phyloP scores from a whole-genome alignment of 2,329 filamentous ascomycete species.

The Penicillium vulpinum region DNA sequence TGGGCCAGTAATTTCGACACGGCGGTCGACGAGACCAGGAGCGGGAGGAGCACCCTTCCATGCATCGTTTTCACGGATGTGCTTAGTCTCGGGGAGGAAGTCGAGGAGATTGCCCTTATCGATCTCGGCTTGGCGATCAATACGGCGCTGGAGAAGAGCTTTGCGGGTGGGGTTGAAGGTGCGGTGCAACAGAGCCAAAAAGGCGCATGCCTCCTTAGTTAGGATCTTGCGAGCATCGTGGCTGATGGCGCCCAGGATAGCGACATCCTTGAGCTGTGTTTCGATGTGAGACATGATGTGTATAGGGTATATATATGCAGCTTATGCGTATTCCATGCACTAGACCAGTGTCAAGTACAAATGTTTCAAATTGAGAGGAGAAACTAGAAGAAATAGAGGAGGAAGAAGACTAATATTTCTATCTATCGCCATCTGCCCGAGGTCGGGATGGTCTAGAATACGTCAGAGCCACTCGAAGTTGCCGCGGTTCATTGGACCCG shows the following conservation, averaged over 20 bases:
- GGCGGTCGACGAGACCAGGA: constrained; percentile 86
- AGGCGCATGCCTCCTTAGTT: constrained; percentile 83
- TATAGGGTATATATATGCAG: not conserved
- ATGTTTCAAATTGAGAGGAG: not conserved
- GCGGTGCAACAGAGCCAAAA: constrained; percentile 90
- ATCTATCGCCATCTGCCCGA: constrained; percentile 25
- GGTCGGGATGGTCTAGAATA: constrained; percentile 22
- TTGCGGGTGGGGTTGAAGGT: constrained; percentile 91
- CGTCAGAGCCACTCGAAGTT: constrained; percentile 19
- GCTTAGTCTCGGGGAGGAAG: constrained; percentile 92
- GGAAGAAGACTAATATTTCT: constrained; percentile 5
- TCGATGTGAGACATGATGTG: constrained; percentile 67
- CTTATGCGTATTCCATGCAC: no score
- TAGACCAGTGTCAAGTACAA: not conserved
- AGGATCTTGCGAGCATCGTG: constrained; percentile 86
- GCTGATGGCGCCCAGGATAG: constrained; percentile 76
- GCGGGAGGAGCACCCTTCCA: constrained; percentile 93
- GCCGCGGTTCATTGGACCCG: constrained; percentile 22
- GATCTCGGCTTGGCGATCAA: constrained; percentile 84
- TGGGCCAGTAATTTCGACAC: constrained; percentile 95
- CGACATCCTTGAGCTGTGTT: constrained; percentile 80
- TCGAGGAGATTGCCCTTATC: constrained; percentile 86
- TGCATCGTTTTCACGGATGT: constrained; percentile 88
- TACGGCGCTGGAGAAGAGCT: constrained; percentile 80
- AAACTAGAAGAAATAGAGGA: not conserved